A percentile compares a stretch with the other conserved stretches of the same genome.
Evolutionary conservation across 2,329 filamentous ascomycete genomes (phyloP).

Genomic region (Fusarium sarcochroum): DNA sequence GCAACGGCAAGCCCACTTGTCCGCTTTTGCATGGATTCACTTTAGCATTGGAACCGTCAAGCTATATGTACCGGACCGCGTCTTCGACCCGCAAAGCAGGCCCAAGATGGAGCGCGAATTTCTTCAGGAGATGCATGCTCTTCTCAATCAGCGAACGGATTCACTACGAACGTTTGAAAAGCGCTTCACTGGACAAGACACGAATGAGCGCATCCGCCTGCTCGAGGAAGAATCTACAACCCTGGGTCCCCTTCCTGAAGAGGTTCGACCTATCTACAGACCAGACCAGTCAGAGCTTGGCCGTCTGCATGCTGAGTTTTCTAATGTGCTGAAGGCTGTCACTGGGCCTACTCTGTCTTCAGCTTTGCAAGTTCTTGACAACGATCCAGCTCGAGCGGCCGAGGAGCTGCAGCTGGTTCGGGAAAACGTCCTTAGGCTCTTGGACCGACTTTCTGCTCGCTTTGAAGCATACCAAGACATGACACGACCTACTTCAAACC

Average conservation of each 20-base stretch:
- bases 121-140: conserved; percentile 66
- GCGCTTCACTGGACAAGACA: conserved; percentile 75
- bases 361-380: conserved; percentile 49
- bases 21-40: conserved; percentile 77
- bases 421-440: conserved; percentile 75
- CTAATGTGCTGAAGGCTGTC: conserved; percentile 78
- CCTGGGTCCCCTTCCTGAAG: conserved; percentile 76
- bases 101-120: conserved; percentile 75
- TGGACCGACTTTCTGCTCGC: conserved; percentile 75
- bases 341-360: conserved; percentile 62
- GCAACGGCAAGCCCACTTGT: conserved; percentile 50
- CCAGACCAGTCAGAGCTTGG: conserved; percentile 77
- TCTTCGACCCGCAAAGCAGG: conserved; percentile 83
- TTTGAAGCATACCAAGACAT: conserved; percentile 90
- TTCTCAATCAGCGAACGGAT: conserved; percentile 69
- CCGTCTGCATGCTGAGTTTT: conserved; percentile 86
- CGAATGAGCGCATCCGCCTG: conserved; percentile 75
- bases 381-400: conserved; percentile 36
- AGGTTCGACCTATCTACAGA: conserved; percentile 77
- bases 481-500: conserved; percentile 80
- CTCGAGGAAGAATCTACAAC: conserved; percentile 72
- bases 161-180: conserved; percentile 76
- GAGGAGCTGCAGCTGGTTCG: conserved; percentile 65
- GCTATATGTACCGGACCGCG: conserved; percentile 87
- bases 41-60: conserved; percentile 81